A percentile compares a stretch with the other conserved stretches of the same genome.
Conservation (phyloP, 2,329 filamentous ascomycete genomes). For the Lecanicillium sp. region DNA sequence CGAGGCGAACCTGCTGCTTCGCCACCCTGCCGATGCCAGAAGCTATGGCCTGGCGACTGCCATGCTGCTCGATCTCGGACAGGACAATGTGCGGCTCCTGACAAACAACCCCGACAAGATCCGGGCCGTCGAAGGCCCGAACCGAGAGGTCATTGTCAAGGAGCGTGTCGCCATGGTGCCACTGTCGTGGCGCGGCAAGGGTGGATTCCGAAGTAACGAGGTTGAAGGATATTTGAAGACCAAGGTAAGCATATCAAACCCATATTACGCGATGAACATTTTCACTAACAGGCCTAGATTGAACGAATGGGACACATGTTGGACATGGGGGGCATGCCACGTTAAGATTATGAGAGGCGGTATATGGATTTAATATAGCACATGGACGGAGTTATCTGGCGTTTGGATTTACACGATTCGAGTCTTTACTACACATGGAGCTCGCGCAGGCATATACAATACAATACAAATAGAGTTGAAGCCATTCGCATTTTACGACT, state of each 20-base stretch:
- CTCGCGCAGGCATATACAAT: neutral
- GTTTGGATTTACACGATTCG: neutral
- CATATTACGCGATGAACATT: neutral
- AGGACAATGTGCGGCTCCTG: conserved; percentile 70
- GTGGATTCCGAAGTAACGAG: conserved; percentile 79
- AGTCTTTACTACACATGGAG: neutral
- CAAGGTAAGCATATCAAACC: conserved; percentile 56
- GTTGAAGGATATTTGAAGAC: conserved; percentile 92
- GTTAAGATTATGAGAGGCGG: neutral
- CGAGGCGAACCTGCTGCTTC: conserved; percentile 83
- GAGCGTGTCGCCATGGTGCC: conserved; percentile 96
- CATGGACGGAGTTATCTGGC: conserved; percentile 13
- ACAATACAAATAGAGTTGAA: neutral
- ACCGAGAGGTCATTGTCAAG: conserved; percentile 77
- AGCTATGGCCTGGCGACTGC: conserved; percentile 96
- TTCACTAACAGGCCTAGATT: conserved; percentile 48
- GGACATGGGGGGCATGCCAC: conserved; percentile 39
- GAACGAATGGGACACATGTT: conserved; percentile 84
- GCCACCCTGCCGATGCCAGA: conserved; percentile 89
- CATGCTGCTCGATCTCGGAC: conserved; percentile 81
- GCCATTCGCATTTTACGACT: too few relatives aligned
- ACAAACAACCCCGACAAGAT: conserved; percentile 99
- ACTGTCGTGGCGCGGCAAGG: conserved; percentile 80
- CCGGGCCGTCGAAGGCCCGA: conserved; percentile 84
- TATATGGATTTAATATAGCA: conserved; percentile 7